Base-by-base conservation (phyloP, 1,284 basidiomycete genomes). In the Pterulicium gracile region DNA sequence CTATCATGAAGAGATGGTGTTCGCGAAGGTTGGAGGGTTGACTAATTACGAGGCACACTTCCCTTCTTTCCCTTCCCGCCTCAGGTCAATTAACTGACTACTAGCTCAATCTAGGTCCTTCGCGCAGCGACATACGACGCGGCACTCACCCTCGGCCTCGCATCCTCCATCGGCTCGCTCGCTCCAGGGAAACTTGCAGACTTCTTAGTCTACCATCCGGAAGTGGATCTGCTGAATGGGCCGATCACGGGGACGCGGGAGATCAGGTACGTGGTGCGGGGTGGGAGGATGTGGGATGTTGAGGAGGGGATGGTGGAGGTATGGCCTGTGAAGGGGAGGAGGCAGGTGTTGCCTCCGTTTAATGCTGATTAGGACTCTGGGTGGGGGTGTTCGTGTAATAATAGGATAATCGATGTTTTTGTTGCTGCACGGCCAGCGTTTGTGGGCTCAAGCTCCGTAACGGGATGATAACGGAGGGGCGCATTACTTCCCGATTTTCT, bases 1-100 rank as follows among this genome's bases (percentile, higher is more conserved):
- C 61, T 86, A 85, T 54, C 83, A 86, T 50, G 72, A 74, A 17
- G 82, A 86, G 55, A 78, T 85, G 72, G 68, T 64, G 48, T 82
- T 82, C 57, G 67, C 79, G 13, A 63, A 66, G 44, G 63, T 68
- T 14, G 83, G 82, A 14, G 83, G 82, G 1, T 54, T 61, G 46
- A 63, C 58, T 17, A 43, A 43, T 43, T 43, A 43, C 20, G 42
- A 43, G 42, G 42, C 39, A 41, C 39, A 20, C 18, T 41, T 7
- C n/a, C 22, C 17, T 35, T 24, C 27, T 32, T 36, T 44, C 24
- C 1, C 12, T 34, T 2, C 10, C n/a, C 20, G 40, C 27, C 21
- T 7, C n/a, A 17, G n/a, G 3, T n/a, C n/a, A 35, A 22, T 20
- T n/a, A n/a, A n/a, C n/a, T n/a, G n/a, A n/a, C 27, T 44, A 19